A percentile compares a stretch with the other conserved stretches of the same genome.
Conservation (phyloP, 495 filamentous ascomycete genomes). For the Talaromyces borbonicus region DNA sequence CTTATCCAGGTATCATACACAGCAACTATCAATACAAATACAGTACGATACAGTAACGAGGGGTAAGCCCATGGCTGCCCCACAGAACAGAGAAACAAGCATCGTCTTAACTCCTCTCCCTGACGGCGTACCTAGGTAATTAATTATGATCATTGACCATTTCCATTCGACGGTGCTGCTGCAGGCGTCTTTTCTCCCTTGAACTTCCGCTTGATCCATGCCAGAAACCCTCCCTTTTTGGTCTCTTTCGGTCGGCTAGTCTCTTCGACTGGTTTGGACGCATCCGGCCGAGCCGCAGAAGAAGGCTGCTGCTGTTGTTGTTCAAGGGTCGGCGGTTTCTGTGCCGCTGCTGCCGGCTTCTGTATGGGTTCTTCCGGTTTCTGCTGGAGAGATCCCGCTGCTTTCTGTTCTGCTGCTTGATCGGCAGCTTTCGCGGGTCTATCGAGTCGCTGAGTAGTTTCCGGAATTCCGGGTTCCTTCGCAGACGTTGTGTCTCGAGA, state of each 20-base stretch:
- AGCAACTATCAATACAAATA: background rate
- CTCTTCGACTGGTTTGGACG: background rate
- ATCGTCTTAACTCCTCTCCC: background rate
- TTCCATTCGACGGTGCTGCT: conserved; percentile 5
- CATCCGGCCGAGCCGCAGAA: background rate
- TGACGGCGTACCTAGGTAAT: conserved; percentile 7
- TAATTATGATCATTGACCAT: conserved; percentile 5
- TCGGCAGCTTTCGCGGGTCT: no score
- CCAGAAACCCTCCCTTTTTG: conserved; percentile 15
- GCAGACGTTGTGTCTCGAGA: no score
- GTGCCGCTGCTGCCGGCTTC: background rate
- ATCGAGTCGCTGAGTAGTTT: no score
- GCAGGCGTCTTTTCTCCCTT: conserved; percentile 13
- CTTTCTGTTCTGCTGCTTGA: no score
- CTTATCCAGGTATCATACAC: no score
- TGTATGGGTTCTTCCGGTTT: background rate
- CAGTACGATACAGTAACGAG: no score
- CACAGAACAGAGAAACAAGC: no score
- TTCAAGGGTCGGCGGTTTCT: background rate
- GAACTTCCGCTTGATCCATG: conserved; percentile 24
- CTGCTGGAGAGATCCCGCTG: no score
- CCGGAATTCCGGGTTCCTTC: no score
- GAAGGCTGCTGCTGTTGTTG: background rate
- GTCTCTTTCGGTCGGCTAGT: background rate
- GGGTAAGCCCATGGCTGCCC: no score